Percentiles rank a stretch among this genome's conserved stretches.
Conservation (phyloP, 805 yeast genomes). For the Candida glaebosa region DNA sequence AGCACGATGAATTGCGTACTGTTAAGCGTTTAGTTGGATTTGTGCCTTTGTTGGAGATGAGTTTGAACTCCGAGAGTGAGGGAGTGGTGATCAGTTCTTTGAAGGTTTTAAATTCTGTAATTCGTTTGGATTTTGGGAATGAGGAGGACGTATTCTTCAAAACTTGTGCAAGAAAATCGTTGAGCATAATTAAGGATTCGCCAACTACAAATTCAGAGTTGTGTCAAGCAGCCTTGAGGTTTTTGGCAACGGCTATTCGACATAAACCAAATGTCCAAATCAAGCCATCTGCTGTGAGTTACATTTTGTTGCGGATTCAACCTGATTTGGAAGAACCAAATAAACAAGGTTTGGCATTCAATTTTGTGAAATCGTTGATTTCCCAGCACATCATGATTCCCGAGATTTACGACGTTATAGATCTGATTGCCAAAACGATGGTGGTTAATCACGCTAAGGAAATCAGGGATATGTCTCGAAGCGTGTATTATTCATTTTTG, state of each 20-base stretch:
- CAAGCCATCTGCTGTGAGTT: constrained; percentile 70
- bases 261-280: constrained; percentile 62
- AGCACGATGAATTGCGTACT: constrained; percentile 57
- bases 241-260: constrained; percentile 67
- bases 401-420: constrained; percentile 88
- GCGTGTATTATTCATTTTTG: constrained; percentile 77
- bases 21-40: constrained; percentile 66
- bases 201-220: constrained; percentile 77
- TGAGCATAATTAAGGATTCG: constrained; percentile 65
- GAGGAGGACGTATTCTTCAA: constrained; percentile 51
- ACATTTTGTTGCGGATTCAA: constrained; percentile 64
- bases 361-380: constrained; percentile 75
- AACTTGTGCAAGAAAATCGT: constrained; percentile 55
- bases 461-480: constrained; percentile 80
- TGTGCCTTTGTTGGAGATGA: constrained; percentile 63
- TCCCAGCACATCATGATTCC: constrained; percentile 72
- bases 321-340: constrained; percentile 91
- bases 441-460: constrained; percentile 82
- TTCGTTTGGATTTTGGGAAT: constrained; percentile 61
- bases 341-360: constrained; percentile 83
- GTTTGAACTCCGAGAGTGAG: constrained; percentile 68
- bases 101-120: constrained; percentile 55
- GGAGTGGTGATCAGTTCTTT: constrained; percentile 69
- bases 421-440: constrained; percentile 76
- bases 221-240: constrained; percentile 75